These are phyloP conservation scores for Rostrohypoxylon terebratum DNA, from an alignment of 495 filamentous ascomycete genomes.

Conservation along the genomic window DNA sequence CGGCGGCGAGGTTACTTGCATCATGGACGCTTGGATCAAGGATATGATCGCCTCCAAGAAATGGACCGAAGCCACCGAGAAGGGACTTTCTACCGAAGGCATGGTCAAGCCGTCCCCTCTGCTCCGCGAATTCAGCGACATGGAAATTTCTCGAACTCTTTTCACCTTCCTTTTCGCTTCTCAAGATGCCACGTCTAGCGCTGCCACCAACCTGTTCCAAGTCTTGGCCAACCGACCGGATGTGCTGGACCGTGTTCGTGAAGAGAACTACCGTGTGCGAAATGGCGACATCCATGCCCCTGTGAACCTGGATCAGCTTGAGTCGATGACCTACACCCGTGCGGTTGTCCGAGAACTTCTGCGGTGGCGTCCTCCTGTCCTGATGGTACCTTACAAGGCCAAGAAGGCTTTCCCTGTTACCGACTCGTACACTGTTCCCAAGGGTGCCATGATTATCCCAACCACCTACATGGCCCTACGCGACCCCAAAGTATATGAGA, in stretches of 20 bases:
- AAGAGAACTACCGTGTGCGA: constrained; percentile 85
- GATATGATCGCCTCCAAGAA: constrained; percentile 82
- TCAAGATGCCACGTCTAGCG: constrained; percentile 95
- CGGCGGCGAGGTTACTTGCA: constrained; percentile 87
- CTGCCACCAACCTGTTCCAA: constrained; percentile 95
- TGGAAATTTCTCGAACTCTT: constrained; percentile 92
- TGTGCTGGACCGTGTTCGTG: constrained; percentile 86
- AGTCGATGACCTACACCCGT: constrained; percentile 89
- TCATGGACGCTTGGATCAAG: constrained; percentile 94
- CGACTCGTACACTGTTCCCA: constrained; percentile 86
- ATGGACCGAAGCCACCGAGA: constrained; percentile 76
- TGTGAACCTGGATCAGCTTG: constrained; percentile 84
- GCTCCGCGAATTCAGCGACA: constrained; percentile 88
- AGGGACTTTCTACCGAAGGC: constrained; percentile 72
- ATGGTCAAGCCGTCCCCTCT: constrained; percentile 83
- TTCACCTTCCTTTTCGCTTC: constrained; percentile 99
- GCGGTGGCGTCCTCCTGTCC: constrained; percentile 93
- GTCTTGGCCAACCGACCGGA: constrained; percentile 94
- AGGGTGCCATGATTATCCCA: constrained; percentile 94
- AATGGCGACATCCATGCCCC: constrained; percentile 78
- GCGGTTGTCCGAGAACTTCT: constrained; percentile 94
- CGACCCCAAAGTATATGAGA: constrained; percentile 91
- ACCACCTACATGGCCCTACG: constrained; percentile 90
- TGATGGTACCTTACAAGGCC: constrained; percentile 96
- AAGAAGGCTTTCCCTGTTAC: constrained; percentile 97